Base-by-base conservation (phyloP, 1,139 yeast species). In the Lipomyces yarrowii region DNA sequence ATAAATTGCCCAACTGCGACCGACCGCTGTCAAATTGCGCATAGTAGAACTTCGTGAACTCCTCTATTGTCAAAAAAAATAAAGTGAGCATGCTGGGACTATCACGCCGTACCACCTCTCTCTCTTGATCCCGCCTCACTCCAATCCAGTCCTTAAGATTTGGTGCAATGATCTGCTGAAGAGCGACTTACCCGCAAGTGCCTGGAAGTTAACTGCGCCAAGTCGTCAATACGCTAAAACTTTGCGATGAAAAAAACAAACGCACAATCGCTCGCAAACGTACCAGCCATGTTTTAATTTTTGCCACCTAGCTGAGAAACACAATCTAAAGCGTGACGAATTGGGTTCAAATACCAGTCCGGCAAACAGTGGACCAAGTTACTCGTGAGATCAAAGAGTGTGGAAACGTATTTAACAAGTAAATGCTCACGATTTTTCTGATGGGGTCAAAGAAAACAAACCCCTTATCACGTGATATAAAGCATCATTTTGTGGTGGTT, bases 21-120 rank as follows among this genome's bases (percentile, higher is more conserved):
- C 99, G 90, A 81, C 94, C 97, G 74, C 88, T 79, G 79, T 94
- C 98, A 77, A 94, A 94, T 80, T 91, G 96, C 79, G 91, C 90
- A 86, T 94, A 94, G 87, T 94, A 94, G 78, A 92, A 94, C 62
- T 62, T 59, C 56, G 69, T 66, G 51, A 67, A 67, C 53, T 67
- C 66, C 56, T 59, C 69, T 67, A 33, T 18, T 30, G 10, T 13
- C 21, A n/a, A 46, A 37, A 56, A 23, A 51, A 3, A 26, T 6
- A 1, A 26, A 4, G 53, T 42, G 23, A 13, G n/a, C 13, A 23
- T 18, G 55, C 8, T n/a, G 23, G n/a, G n/a, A 42, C 65, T 39
- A 46, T 21, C 37, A 26, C 30, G 51, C 56, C 26, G 21, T 35
- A 33, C 56, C 42, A 61, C 64, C 64, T 54, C 56, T 55, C 13